phyloP scores from a whole-genome alignment of 495 filamentous ascomycete species.

The Staphylotrichum tortipilum region DNA sequence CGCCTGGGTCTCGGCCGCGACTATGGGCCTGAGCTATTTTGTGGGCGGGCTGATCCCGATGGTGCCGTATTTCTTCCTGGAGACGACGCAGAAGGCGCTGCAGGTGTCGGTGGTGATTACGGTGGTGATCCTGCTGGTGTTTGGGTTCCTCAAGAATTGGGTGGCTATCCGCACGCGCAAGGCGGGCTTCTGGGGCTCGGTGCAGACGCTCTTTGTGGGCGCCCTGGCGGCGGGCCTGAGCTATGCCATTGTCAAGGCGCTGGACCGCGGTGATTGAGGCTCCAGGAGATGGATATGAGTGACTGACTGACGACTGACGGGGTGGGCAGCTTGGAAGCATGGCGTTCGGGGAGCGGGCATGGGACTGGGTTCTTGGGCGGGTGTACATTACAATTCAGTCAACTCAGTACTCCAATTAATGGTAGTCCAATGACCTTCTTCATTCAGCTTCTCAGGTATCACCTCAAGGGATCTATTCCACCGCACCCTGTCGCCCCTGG shows the following conservation, averaged over 20 bases:
- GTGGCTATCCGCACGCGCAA: constrained; percentile 20
- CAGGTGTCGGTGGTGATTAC: constrained; percentile 44
- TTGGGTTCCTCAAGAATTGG: constrained; percentile 46
- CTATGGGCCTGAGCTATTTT: constrained; percentile 48
- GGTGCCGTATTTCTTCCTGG: constrained; percentile 48
- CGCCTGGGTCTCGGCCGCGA: constrained; percentile 40
- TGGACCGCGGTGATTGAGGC: constrained; percentile 16
- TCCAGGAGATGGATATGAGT: no score
- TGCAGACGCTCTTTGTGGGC: constrained; percentile 36
- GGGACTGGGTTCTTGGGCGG: no score
- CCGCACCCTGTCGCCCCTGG: no score
- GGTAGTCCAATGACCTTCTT: no score
- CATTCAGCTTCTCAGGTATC: no score
- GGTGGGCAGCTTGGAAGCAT: no score
- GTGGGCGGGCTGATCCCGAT: constrained; percentile 49
- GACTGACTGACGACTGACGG: neutral
- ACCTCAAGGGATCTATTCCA: no score
- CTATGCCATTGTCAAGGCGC: constrained; percentile 32
- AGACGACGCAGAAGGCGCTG: constrained; percentile 36
- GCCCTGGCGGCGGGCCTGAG: constrained; percentile 36
- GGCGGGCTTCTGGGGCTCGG: constrained; percentile 30
- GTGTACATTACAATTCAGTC: no score
- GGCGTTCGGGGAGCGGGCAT: no score
- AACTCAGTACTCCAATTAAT: no score
- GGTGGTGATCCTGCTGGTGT: constrained; percentile 41